phyloP scores from a whole-genome alignment of 2,329 filamentous ascomycete species.

The Aspergillus sp. region DNA sequence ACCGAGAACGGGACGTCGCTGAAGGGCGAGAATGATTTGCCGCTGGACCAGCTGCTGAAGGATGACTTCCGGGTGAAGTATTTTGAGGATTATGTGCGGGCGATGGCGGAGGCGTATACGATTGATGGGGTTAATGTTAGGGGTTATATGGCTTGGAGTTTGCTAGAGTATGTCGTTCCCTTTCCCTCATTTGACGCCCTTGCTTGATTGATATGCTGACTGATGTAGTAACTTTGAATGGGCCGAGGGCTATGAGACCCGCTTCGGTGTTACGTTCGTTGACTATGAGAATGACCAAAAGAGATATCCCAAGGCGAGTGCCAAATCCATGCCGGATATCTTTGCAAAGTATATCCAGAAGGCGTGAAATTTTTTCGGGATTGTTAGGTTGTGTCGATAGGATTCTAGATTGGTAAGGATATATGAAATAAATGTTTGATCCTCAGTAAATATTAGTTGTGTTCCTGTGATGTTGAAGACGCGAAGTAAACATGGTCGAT shows the following conservation, averaged over 20 bases:
- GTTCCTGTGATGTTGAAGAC: too few species aligned
- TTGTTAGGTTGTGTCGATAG: background rate
- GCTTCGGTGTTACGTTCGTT: conserved; percentile 81
- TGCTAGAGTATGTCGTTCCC: conserved; percentile 67
- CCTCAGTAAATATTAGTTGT: too few species aligned
- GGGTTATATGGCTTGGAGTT: conserved; percentile 82
- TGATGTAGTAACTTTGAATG: conserved; percentile 73
- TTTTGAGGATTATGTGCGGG: conserved; percentile 73
- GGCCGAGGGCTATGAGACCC: conserved; percentile 87
- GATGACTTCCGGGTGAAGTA: conserved; percentile 82
- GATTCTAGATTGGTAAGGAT: background rate
- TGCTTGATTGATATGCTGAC: conserved; percentile 9
- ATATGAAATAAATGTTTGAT: background rate
- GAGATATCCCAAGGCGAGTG: conserved; percentile 81
- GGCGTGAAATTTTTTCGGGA: conserved; percentile 33
- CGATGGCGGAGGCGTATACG: conserved; percentile 70
- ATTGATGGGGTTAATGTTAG: conserved; percentile 75
- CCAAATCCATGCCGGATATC: conserved; percentile 66
- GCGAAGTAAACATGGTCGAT: too few species aligned
- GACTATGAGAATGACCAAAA: conserved; percentile 79
- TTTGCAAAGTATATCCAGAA: conserved; percentile 72
- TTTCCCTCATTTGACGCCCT: background rate
- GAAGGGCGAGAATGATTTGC: conserved; percentile 77
- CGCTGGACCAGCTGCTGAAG: conserved; percentile 68
- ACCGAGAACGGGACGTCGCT: conserved; percentile 87